Evolutionary conservation across 2,329 filamentous ascomycete genomes (phyloP), one percentile per base, ranked within the genome.

Genomic region (Cadophora malorum): DNA sequence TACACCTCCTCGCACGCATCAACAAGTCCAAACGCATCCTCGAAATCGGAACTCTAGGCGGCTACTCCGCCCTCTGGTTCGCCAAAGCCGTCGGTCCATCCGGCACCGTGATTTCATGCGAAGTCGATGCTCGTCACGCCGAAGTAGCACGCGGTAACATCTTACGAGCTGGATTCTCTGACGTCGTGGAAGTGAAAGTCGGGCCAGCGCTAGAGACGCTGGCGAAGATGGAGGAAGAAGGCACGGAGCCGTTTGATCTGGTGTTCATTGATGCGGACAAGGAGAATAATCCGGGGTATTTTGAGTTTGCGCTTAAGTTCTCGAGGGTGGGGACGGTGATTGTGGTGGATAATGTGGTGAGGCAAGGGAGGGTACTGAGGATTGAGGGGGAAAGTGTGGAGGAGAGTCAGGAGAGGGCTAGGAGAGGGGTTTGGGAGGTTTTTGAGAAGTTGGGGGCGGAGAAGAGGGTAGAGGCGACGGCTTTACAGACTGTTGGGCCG

Each of bases 181-280:
- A 85, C 70, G 77, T 81, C 49, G 78, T 83, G 8, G 79, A 84
- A 23, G 76, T 86, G 28, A 71, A 81, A 19, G 76, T 82, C n/a
- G 84, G 84, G 8, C 78, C 83, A 66, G 83, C 81, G 1, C 75
- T 82, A 1, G 74, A 82, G 65, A 82, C 80, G 81, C 38, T 74
- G 2, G 61, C 62, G 31, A 28, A 41, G 38, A 68, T 73, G 69
- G 52, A 47, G 16, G 47, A 59, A 67, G 67, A 75, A 45, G 80
- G 80, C 2, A 70, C 78, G n/a, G 76, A 81, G 70, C 81, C 83
- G 8, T 86, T 84, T 72, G 84, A 86, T 75, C 74, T 86, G 62
- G 79, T 86, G 72, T 86, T 86, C 74, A 80, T 86, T 69, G 84
- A 86, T 70, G 84, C 84, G 23, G 79, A 86, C 68, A 86, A 86